Evolutionary conservation across 2,329 filamentous ascomycete species (phyloP), one percentile per base, ranked within the genome.

Genomic region (Colletotrichum kahawae): DNA sequence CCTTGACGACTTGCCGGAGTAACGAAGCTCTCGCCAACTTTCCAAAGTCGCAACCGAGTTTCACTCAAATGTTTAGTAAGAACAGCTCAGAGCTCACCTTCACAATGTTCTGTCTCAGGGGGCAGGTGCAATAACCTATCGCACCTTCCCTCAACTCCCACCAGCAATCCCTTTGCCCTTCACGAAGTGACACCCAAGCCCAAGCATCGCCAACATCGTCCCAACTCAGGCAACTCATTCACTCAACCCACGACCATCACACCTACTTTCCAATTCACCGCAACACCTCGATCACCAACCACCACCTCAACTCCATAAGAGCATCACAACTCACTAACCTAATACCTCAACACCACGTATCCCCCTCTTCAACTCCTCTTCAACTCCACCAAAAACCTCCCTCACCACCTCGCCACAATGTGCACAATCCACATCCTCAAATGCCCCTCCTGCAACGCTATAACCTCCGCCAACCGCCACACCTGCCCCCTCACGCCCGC

Each of bases 341-440:
- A 33, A 29, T 59, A 21, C 31, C 18, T 1, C 4, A 60, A 4
- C 54, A 18, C 14, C 27, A 31, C 24, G n/a, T 48, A 48, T 13
- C n/a, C 14, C 14, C 2, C 3, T 10, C n/a, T 16, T 21, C 31
- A 38, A 2, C 0, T 3, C 2, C 3, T 10, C n/a, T 16, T 21
- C 31, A 38, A 2, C 0, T 3, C 56, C 57, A 27, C 14, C 6
- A 27, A 68, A 2, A 67, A 34, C 6, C 29, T n/a, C 31, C n/a
- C 13, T 33, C 24, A 7, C 33, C 34, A 27, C 34, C 36, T 24
- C 36, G 14, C 16, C 21, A 9, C n/a, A 63, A 48, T 73, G 64
- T 65, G 70, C 31, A 73, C 73, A 63, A 48, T 68, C 57, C 70
- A 60, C 64, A 34, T 70, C 24, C 14, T 33, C 48, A 33, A 48